These are phyloP conservation scores for Musa balbisiana DNA, from an alignment of 202 grass and related monocot species.

Conservation along the genomic window DNA sequence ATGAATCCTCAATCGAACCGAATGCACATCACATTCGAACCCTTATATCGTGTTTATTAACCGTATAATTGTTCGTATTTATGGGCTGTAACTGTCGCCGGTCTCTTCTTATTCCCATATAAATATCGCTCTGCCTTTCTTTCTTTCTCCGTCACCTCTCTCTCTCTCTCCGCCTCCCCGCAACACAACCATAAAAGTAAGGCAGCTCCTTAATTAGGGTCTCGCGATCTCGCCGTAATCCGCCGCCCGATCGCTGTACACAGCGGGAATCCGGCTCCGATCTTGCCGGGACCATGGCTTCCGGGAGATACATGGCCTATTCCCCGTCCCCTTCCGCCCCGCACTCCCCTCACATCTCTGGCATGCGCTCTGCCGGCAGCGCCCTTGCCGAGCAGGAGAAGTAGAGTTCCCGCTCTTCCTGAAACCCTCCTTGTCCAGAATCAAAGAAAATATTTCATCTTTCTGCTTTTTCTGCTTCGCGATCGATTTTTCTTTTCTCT, in stretches of 20 bases:
- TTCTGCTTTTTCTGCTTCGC: background rate
- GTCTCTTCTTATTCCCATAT: background rate
- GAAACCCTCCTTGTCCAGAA: background rate
- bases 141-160: background rate
- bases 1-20: too few relatives aligned
- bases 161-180: background rate
- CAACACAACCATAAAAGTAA: background rate
- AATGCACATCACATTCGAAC: too few relatives aligned
- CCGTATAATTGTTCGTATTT: background rate
- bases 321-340: constrained; percentile 90
- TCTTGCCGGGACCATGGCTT: constrained; percentile 45
- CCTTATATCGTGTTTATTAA: background rate
- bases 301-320: constrained; percentile 94
- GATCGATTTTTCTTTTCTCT: background rate
- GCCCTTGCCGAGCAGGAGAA: constrained; percentile 92
- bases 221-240: constrained; percentile 29
- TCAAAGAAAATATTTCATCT: background rate
- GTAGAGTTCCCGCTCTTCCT: constrained; percentile 27
- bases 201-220: background rate
- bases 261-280: constrained; percentile 20
- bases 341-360: constrained; percentile 74
- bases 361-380: constrained; percentile 38
- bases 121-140: background rate
- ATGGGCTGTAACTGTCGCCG: background rate
- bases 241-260: background rate